Evolutionary conservation across 768 basidiomycete genomes (phyloP).

Genomic region (Tricholoma bakamatsutake): DNA sequence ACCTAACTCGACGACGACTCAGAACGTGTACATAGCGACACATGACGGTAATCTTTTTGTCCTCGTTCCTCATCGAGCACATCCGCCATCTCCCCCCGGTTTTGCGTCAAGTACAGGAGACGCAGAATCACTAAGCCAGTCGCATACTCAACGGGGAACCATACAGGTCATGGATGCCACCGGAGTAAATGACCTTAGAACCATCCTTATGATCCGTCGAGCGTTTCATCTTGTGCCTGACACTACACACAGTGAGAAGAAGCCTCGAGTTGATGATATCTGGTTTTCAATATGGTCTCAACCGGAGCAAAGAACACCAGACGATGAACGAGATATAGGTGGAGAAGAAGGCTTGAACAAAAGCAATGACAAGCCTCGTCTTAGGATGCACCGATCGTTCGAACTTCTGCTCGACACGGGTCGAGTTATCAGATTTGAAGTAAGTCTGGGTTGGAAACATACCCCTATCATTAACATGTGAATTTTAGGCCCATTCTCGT

Average conservation of each 20-base stretch:
- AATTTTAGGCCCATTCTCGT: slow-evolving; percentile 54
- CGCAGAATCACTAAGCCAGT: slow-evolving; percentile 34
- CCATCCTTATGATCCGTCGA: slow-evolving; percentile 57
- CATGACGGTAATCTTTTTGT: slow-evolving; percentile 74
- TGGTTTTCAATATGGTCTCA: slow-evolving; percentile 28
- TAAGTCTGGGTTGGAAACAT: slow-evolving; percentile 25
- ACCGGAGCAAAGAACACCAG: slow-evolving; percentile 33
- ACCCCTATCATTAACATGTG: neutral
- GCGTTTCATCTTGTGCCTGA: slow-evolving; percentile 45
- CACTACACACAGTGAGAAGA: slow-evolving; percentile 28
- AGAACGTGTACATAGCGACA: slow-evolving; percentile 61
- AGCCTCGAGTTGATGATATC: slow-evolving; percentile 24
- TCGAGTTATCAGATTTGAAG: slow-evolving; percentile 72
- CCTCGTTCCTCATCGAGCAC: slow-evolving; percentile 41
- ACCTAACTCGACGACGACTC: slow-evolving; percentile 49
- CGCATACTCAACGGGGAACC: slow-evolving; percentile 57
- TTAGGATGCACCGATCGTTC: slow-evolving; percentile 66
- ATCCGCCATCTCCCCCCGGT: slow-evolving; percentile 70
- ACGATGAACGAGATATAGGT: slow-evolving; percentile 62
- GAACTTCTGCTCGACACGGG: slow-evolving; percentile 71
- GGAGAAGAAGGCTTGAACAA: slow-evolving; percentile 49
- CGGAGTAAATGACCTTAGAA: slow-evolving; percentile 72
- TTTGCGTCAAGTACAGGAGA: slow-evolving; percentile 23
- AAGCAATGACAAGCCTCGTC: slow-evolving; percentile 33
- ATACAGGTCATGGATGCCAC: slow-evolving; percentile 57